These are phyloP conservation scores for Aegilops tauschii DNA, from an alignment of 176 grass and related monocot species.

Conservation along the genomic window DNA sequence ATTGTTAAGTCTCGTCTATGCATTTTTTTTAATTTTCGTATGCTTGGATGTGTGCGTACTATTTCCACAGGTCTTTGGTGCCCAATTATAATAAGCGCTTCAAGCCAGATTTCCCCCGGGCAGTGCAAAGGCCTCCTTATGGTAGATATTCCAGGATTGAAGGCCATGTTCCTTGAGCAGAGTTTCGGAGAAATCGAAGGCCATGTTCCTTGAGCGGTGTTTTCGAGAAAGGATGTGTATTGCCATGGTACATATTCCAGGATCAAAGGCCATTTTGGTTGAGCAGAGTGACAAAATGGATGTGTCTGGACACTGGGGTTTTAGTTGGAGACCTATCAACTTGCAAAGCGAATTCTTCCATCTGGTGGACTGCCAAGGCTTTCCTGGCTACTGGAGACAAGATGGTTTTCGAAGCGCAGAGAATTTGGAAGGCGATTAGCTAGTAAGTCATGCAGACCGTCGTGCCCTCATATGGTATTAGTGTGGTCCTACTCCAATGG, in stretches of 20 bases:
- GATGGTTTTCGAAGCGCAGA: background rate
- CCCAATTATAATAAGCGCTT: slow-evolving; percentile 52
- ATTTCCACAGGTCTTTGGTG: slow-evolving; percentile 32
- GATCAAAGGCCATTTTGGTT: slow-evolving; percentile 38
- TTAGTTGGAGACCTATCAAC: background rate
- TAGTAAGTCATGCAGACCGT: background rate
- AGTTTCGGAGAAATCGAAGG: slow-evolving; percentile 13
- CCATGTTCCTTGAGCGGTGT: slow-evolving; percentile 36
- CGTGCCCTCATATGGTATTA: background rate
- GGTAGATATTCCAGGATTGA: slow-evolving; percentile 54
- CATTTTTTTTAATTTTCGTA: background rate
- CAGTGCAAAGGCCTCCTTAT: slow-evolving; percentile 44
- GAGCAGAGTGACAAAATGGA: background rate
- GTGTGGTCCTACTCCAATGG: background rate
- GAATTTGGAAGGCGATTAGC: background rate
- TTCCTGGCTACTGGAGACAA: background rate
- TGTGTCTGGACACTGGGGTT: slow-evolving; percentile 13
- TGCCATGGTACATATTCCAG: slow-evolving; percentile 41
- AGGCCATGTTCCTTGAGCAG: slow-evolving; percentile 47
- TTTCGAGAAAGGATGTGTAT: background rate
- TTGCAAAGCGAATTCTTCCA: background rate
- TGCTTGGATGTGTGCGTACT: background rate
- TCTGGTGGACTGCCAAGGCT: background rate
- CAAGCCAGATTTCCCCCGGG: slow-evolving; percentile 43
- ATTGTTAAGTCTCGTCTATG: background rate